Base-by-base conservation (phyloP, 495 filamentous ascomycete genomes). In the Terfezia boudieri region DNA sequence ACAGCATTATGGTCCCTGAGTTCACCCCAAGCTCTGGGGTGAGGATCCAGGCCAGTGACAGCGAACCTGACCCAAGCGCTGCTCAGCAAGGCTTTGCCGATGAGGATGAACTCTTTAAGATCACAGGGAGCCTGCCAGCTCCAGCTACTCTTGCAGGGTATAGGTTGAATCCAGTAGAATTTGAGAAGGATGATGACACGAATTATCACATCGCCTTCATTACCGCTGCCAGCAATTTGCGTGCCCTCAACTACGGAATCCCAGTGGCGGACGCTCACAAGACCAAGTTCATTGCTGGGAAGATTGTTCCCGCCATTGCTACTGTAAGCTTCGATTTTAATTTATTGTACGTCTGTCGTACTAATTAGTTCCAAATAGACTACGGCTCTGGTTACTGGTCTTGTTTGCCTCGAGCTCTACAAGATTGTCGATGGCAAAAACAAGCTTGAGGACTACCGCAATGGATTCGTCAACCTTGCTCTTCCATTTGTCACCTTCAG, bases 131-230 rank as follows among this genome's bases (percentile, higher is more conserved):
- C 50, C 73, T 99, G 20, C 92, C 92, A 4, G 71, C 81, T 2
- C 79, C 89, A 36, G 87, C 83, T 60, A 74, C 78, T 10, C 70
- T 96, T 36, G 80, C 82, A 36, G 86, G 86, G 11, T 92, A 89
- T 74, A 84, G 85, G 64, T 72, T 99, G 49, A 76, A 76, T 46
- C 84, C 87, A 1, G 92, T 96, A 11, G 92, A 99, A 65, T 99
- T 99, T 61, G 92, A 99, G 71, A 99, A 99, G 73, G 92, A 99
- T 61, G 90, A 99, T 59, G 92, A 96, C 69, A 86, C 81, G 51
- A 99, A 99, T 70, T 75, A 87, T 66, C 92, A 99, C 71, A 99
- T 99, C 67, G 90, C 96, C 70, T 96, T 99, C 72, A 99, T 99
- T 67, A 88, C 92, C 8, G 86, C 86, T 1, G 86, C 88, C 54